These are phyloP conservation scores for Leccinum boreale DNA, from an alignment of 768 basidiomycete genomes.

Conservation along the genomic window DNA sequence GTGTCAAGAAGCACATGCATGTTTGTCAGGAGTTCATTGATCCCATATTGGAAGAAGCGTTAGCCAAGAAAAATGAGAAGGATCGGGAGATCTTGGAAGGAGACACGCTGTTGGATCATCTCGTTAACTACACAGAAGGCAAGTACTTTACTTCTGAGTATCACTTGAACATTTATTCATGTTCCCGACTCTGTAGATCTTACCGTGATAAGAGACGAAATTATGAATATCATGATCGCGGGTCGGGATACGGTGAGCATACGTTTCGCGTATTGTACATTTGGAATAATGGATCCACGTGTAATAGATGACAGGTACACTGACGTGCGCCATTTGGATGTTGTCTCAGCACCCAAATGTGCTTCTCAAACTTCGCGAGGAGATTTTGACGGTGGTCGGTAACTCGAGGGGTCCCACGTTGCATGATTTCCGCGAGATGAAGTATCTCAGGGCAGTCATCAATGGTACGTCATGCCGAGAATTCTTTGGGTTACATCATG, in stretches of 20 bases:
- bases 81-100: slow-evolving; percentile 18
- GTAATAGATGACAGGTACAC: slow-evolving; percentile 27
- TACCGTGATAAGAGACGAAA: slow-evolving; percentile 33
- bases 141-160: background rate
- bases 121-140: slow-evolving; percentile 31
- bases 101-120: slow-evolving; percentile 30
- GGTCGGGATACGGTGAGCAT: slow-evolving; percentile 33
- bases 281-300: background rate
- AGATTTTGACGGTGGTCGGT: slow-evolving; percentile 29
- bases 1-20: slow-evolving; percentile 41
- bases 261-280: background rate
- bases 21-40: slow-evolving; percentile 50
- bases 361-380: slow-evolving; percentile 28
- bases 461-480: slow-evolving; percentile 20
- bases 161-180: background rate
- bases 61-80: slow-evolving; percentile 26
- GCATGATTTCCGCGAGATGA: slow-evolving; percentile 36
- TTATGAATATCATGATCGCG: slow-evolving; percentile 37
- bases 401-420: slow-evolving; percentile 26
- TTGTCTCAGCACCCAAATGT: slow-evolving; percentile 29
- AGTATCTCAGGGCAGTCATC: slow-evolving; percentile 40
- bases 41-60: slow-evolving; percentile 48
- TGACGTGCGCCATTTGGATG: slow-evolving; percentile 30
- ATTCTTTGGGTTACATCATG: background rate
- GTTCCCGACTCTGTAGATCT: slow-evolving; percentile 20